These are phyloP conservation scores for Chytriomyces confervae DNA, from an alignment of 192 early-diverging fungal species.

Conservation along the genomic window DNA sequence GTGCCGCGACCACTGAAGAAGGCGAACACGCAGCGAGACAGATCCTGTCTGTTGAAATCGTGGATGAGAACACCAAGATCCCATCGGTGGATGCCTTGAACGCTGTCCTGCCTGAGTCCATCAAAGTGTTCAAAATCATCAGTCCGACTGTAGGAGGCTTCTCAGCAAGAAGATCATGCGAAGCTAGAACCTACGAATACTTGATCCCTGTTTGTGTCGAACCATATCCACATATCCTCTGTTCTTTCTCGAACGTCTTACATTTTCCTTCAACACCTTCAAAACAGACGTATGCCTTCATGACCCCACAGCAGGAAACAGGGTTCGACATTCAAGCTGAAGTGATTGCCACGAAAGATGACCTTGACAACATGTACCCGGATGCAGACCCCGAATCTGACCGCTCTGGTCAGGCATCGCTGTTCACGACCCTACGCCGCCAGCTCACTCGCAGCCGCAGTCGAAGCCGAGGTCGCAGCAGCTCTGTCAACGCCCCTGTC, in stretches of 20 bases:
- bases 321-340: conserved; percentile 42
- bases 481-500: not conserved
- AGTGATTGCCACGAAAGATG: conserved; percentile 32
- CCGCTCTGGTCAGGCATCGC: conserved; percentile 20
- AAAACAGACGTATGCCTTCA: conserved; percentile 52
- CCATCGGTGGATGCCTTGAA: conserved; percentile 32
- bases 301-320: conserved; percentile 48
- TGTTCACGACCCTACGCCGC: conserved; percentile 27
- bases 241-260: not conserved
- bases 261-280: not conserved
- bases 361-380: conserved; percentile 40
- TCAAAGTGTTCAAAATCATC: conserved; percentile 33
- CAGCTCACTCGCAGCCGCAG: conserved; percentile 11
- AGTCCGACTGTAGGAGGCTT: conserved; percentile 35
- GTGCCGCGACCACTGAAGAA: conserved; percentile 47
- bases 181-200: conserved; percentile 57
- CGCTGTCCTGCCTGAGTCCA: conserved; percentile 27
- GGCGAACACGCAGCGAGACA: conserved; percentile 48
- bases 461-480: not conserved
- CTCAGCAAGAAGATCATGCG: conserved; percentile 56
- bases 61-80: conserved; percentile 23
- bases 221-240: not conserved
- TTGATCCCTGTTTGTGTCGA: conserved; percentile 42
- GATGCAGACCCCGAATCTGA: conserved; percentile 31
- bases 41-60: conserved; percentile 35